phyloP scores from a whole-genome alignment of 306 rosid genomes.

The Pachyrhizus erosus region DNA sequence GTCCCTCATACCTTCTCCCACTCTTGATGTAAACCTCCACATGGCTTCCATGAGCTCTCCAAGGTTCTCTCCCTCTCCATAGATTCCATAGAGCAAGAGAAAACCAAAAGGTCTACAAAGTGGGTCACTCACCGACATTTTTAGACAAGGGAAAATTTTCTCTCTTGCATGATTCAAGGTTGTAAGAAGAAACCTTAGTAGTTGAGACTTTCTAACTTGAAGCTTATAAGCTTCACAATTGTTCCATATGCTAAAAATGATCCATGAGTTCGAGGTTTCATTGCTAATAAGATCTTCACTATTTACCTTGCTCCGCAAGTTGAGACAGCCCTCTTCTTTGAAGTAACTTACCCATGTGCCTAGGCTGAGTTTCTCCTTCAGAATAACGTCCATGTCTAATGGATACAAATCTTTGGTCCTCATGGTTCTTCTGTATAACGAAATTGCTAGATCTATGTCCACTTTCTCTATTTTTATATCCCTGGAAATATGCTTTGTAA shows the following conservation, averaged over 20 bases:
- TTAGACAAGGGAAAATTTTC: conserved; percentile 58
- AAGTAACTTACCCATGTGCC: conserved; percentile 72
- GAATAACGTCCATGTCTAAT: conserved; percentile 60
- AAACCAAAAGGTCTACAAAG: conserved; percentile 14
- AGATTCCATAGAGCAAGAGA: conserved; percentile 63
- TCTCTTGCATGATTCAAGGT: conserved; percentile 57
- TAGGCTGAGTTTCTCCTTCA: conserved; percentile 64
- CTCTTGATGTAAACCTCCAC: conserved; percentile 60
- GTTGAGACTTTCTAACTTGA: conserved; percentile 50
- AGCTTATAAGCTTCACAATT: conserved; percentile 47
- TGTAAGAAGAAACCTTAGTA: conserved; percentile 48
- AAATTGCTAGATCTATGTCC: conserved; percentile 53
- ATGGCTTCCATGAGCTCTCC: conserved; percentile 60
- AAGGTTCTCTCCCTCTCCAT: conserved; percentile 67
- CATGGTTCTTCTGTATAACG: conserved; percentile 47
- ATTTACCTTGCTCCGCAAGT: conserved; percentile 36
- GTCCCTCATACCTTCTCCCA: conserved; percentile 48
- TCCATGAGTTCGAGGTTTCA: conserved; percentile 60
- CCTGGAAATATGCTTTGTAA: background rate
- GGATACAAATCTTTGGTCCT: conserved; percentile 7
- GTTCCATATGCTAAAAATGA: conserved; percentile 64
- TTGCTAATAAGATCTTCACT: conserved; percentile 2
- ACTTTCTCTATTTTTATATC: conserved; percentile 42
- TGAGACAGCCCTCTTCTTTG: conserved; percentile 52
- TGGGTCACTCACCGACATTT: conserved; percentile 32